Base-by-base conservation (phyloP, 192 early-diverging fungal genomes). In the Rhizoclosmatium sp. region DNA sequence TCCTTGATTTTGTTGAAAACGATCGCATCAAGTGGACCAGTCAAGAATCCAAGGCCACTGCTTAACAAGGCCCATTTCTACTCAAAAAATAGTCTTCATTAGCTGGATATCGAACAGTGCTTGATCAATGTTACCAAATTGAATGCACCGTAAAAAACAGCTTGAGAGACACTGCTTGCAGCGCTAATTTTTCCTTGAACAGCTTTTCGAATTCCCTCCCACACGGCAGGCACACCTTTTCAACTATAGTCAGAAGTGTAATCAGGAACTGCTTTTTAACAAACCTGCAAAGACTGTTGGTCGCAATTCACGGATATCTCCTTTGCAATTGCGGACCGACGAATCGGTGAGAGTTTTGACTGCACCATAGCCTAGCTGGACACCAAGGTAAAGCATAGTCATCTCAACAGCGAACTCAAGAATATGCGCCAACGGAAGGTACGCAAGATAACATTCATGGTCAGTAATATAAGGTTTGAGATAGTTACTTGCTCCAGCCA, bases 401-500 rank as follows among this genome's bases (percentile, higher is more conserved):
- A 95, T 74, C 83, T 97, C 97, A 69, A 97, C 91, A 47, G 92
- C 82, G 78, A 97, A 95, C 85, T 97, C 95, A 58, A 98, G 84
- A 46, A 98, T 92, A 79, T 98, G 96, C 73, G 95, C 93, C 54
- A 96, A 86, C 31, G 96, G 96, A 80, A 98, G 85, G 73, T 95
- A 98, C 3, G 76, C 66, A 62, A 85, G 81, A 81, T 82, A 85
- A 10, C 54, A 45, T 4, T 82, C 81, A 5, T 82, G 59, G 1
- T 72, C 95, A 1, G 7, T 90, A 45, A 91, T 81, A 45, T 62
- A 93, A 89, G 59, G 84, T 83, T 94, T 93, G 64, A 54, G 40
- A 69, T 44, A 81, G 64, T 92, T 80, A 66, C 80, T 73, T 41
- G 48, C 75, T 4, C 75, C 85, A 75, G 90, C 12, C 7, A 75